These are phyloP conservation scores for Phialophora macrospora DNA, from an alignment of 2,329 filamentous ascomycete genomes.

Conservation along the genomic window DNA sequence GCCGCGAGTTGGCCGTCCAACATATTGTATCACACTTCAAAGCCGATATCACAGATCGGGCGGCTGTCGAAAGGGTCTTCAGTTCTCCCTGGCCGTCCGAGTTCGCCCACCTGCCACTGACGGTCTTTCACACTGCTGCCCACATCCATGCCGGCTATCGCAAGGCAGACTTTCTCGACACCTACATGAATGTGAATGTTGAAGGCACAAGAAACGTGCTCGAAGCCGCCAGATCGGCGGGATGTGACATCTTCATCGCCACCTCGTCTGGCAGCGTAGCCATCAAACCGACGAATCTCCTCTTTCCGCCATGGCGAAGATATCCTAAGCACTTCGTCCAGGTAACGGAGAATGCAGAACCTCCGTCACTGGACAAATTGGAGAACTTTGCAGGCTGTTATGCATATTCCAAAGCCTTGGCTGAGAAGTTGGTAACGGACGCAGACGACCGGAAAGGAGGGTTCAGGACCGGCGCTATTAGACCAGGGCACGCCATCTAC, in stretches of 20 bases:
- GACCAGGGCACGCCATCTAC: slow-evolving; percentile 61
- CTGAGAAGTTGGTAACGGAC: slow-evolving; percentile 57
- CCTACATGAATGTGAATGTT: slow-evolving; percentile 57
- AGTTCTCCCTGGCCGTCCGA: slow-evolving; percentile 53
- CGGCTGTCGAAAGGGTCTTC: slow-evolving; percentile 55
- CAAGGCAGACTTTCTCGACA: slow-evolving; percentile 51
- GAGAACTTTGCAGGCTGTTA: slow-evolving; percentile 55
- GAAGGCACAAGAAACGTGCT: slow-evolving; percentile 57
- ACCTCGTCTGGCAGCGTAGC: slow-evolving; percentile 59
- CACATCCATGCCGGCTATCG: slow-evolving; percentile 60
- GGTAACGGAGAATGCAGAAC: slow-evolving; percentile 50
- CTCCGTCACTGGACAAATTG: slow-evolving; percentile 45
- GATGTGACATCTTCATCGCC: slow-evolving; percentile 58
- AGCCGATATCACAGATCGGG: slow-evolving; percentile 57
- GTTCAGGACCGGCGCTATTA: slow-evolving; percentile 61
- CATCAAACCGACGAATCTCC: slow-evolving; percentile 51
- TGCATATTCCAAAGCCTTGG: slow-evolving; percentile 57
- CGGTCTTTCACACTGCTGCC: slow-evolving; percentile 64
- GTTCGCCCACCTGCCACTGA: slow-evolving; percentile 54
- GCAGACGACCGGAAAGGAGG: slow-evolving; percentile 47
- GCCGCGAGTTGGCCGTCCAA: slow-evolving; percentile 50
- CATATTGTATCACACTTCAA: slow-evolving; percentile 53
- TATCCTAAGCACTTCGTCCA: slow-evolving; percentile 53
- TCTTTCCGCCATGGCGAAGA: slow-evolving; percentile 52
- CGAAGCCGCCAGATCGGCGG: slow-evolving; percentile 52